These are phyloP conservation scores for Lepidopterella palustris DNA, from an alignment of 495 filamentous ascomycete genomes.

Conservation along the genomic window DNA sequence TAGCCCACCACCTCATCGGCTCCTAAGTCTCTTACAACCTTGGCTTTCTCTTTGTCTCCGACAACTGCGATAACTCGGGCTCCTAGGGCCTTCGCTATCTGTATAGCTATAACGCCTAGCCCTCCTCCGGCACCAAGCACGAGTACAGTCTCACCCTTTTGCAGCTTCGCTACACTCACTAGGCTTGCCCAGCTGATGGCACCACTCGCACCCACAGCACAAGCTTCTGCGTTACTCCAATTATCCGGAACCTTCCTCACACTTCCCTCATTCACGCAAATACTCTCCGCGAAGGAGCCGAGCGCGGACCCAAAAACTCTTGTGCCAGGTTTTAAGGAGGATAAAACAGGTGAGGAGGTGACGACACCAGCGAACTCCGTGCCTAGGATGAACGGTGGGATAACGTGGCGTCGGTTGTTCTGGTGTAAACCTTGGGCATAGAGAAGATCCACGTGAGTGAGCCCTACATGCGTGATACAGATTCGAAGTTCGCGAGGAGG, in stretches of 20 bases:
- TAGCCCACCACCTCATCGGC: slow-evolving; percentile 24
- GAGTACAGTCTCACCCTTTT: slow-evolving; percentile 12
- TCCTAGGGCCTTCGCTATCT: slow-evolving; percentile 22
- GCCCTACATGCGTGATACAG: slow-evolving; percentile 20
- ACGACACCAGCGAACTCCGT: slow-evolving; percentile 24
- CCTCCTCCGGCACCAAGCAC: slow-evolving; percentile 22
- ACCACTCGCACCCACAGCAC: slow-evolving; percentile 19
- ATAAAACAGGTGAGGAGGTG: slow-evolving; percentile 6
- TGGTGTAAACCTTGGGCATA: slow-evolving; percentile 38
- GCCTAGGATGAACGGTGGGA: slow-evolving; percentile 35
- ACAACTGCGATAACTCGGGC: slow-evolving; percentile 20
- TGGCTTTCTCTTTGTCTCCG: slow-evolving; percentile 16
- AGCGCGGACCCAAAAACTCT: slow-evolving; percentile 22
- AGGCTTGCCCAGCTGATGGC: slow-evolving; percentile 14
- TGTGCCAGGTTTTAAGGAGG: slow-evolving; percentile 11
- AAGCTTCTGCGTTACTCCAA: slow-evolving; percentile 20
- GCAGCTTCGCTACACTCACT: slow-evolving; percentile 6
- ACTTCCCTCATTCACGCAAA: slow-evolving; percentile 8
- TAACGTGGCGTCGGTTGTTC: slow-evolving; percentile 35
- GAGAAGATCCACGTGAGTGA: slow-evolving; percentile 23
- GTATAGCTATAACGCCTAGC: slow-evolving; percentile 24
- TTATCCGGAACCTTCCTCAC: slow-evolving; percentile 6
- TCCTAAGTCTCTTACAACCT: slow-evolving; percentile 11
- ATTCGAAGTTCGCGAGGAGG: slow-evolving; percentile 5
- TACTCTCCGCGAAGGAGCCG: slow-evolving; percentile 11